These are phyloP conservation scores for Plasmodium cynomolgi DNA, from an alignment of 169 alveolate species.

Conservation along the genomic window DNA sequence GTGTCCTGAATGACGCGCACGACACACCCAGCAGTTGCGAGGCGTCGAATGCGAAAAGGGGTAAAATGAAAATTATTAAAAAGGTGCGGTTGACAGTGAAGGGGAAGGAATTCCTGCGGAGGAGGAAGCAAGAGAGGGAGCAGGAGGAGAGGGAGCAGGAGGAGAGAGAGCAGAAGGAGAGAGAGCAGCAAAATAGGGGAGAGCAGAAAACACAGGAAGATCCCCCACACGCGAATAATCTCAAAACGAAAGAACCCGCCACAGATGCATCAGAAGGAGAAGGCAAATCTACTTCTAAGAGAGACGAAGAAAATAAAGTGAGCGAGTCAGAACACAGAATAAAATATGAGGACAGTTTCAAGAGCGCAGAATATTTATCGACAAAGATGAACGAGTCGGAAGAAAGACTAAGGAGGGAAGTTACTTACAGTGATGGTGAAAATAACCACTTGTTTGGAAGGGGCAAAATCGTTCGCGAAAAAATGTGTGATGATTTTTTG, in stretches of 20 bases:
- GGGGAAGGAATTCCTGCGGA: conserved; percentile 32
- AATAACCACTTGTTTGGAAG: neutral
- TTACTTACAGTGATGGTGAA: conserved; percentile 29
- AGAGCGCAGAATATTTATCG: conserved; percentile 10
- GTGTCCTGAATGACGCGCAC: neutral
- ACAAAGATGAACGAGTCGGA: neutral
- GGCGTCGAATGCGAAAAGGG: neutral
- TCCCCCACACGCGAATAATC: neutral
- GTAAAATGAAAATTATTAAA: conserved; percentile 14
- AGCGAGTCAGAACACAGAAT: neutral
- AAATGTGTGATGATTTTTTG: neutral
- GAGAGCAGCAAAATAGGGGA: neutral
- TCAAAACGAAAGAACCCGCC: neutral
- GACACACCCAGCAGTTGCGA: neutral
- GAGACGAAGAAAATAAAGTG: neutral
- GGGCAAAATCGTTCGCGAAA: neutral
- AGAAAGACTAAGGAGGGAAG: neutral
- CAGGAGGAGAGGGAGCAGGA: neutral
- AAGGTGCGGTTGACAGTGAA: conserved; percentile 43
- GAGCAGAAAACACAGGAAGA: neutral
- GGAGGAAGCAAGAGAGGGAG: neutral
- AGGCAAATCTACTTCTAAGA: neutral
- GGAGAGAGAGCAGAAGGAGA: neutral
- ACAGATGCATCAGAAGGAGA: neutral
- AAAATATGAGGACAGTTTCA: conserved; percentile 9